Conservation (phyloP, 768 basidiomycete genomes). For the Tremella yokohamensis region DNA sequence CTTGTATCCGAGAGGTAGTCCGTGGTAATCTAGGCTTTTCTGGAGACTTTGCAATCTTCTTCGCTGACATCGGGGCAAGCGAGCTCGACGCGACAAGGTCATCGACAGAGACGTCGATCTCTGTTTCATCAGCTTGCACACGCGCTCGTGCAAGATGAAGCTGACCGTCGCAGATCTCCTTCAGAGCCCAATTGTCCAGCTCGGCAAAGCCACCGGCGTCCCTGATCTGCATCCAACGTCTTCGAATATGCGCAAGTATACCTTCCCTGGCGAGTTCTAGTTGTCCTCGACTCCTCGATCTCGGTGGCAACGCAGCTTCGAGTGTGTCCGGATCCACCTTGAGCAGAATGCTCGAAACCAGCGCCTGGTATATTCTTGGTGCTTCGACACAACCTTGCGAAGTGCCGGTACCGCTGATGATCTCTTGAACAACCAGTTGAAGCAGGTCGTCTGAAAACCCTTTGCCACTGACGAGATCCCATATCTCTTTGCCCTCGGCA, state of each 20-base stretch:
- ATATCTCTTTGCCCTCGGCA: constrained; percentile 68
- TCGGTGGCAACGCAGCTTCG: constrained; percentile 64
- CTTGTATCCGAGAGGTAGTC: constrained; percentile 10
- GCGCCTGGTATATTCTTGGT: constrained; percentile 64
- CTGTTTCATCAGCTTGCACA: constrained; percentile 52
- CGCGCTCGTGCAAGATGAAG: constrained; percentile 17
- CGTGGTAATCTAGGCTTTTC: constrained; percentile 11
- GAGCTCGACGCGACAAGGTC: constrained; percentile 61
- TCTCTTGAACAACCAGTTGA: constrained; percentile 69
- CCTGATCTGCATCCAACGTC: constrained; percentile 71
- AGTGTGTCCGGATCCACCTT: constrained; percentile 63
- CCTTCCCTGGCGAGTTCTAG: constrained; percentile 68
- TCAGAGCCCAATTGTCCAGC: constrained; percentile 81
- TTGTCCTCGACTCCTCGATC: constrained; percentile 66
- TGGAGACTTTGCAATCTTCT: constrained; percentile 8
- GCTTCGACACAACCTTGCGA: constrained; percentile 61
- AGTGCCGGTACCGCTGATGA: constrained; percentile 58
- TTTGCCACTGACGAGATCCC: constrained; percentile 68
- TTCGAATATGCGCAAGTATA: constrained; percentile 68
- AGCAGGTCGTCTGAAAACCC: constrained; percentile 70
- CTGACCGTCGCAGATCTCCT: constrained; percentile 80
- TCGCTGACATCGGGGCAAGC: constrained; percentile 42
- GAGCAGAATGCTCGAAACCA: constrained; percentile 70
- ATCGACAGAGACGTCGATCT: constrained; percentile 73
- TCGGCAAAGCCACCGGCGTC: constrained; percentile 74